Evolutionary conservation across 306 rosid genomes (phyloP).

Genomic region (Carpinus viminea): DNA sequence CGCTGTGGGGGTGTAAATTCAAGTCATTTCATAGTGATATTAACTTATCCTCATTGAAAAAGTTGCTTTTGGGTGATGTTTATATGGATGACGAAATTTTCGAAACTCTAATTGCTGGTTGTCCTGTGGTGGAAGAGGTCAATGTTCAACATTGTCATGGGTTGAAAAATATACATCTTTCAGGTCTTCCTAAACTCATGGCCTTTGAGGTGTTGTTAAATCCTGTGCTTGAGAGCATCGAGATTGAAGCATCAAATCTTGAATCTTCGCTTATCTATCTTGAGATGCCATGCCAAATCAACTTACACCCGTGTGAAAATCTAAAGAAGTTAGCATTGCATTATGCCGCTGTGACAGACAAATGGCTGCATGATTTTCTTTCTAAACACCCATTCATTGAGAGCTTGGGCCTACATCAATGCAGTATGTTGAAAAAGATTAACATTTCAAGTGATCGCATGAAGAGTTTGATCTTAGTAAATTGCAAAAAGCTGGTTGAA

Average conservation of each 20-base stretch:
- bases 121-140: neutral
- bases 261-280: neutral
- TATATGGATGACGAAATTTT: neutral
- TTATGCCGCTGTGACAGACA: neutral
- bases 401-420: constrained; percentile 10
- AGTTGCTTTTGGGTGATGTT: neutral
- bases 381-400: constrained; percentile 34
- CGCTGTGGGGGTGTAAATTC: constrained; percentile 12
- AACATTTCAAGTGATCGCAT: constrained; percentile 30
- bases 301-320: neutral
- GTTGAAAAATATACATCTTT: neutral
- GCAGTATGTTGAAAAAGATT: constrained; percentile 27
- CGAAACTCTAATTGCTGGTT: neutral
- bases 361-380: constrained; percentile 30
- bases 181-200: neutral
- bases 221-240: neutral
- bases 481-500: constrained; percentile 18
- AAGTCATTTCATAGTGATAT: neutral
- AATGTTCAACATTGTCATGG: neutral
- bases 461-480: constrained; percentile 13
- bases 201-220: neutral
- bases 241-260: neutral
- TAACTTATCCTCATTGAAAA: neutral
- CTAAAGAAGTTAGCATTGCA: neutral
- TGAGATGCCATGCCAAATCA: too few relatives aligned